phyloP scores from a whole-genome alignment of 2,329 filamentous ascomycete genomes.

The Endoconidiophora laricicola region DNA sequence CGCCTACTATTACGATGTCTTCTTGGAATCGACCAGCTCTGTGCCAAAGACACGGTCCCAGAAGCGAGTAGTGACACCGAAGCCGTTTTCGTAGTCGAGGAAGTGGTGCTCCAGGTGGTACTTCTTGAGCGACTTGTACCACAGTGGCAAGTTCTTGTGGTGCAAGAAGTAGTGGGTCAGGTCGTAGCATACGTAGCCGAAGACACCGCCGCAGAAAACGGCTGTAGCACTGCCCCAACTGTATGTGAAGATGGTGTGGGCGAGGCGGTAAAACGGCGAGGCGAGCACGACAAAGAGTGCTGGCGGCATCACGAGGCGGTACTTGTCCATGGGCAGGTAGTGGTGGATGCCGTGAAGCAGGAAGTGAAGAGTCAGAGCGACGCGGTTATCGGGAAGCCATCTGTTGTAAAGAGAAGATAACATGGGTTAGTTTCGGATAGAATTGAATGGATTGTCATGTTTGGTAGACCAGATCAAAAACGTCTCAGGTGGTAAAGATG shows the following conservation, averaged over 20 bases:
- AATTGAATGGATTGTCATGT: too few species aligned
- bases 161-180: conserved; percentile 98
- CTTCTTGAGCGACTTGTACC: conserved; percentile 89
- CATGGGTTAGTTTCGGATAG: conserved; percentile 18
- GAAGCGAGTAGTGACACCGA: conserved; percentile 89
- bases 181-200: conserved; percentile 93
- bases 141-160: conserved; percentile 76
- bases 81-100: conserved; percentile 93
- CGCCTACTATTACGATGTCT: conserved; percentile 3
- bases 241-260: conserved; percentile 65
- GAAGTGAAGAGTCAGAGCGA: conserved; percentile 77
- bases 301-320: conserved; percentile 93
- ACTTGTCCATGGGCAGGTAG: conserved; percentile 98
- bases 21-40: conserved; percentile 34
- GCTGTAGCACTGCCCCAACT: conserved; percentile 69
- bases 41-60: conserved; percentile 92
- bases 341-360: conserved; percentile 93
- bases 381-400: conserved; percentile 77
- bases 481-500: background rate
- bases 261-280: conserved; percentile 80
- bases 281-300: conserved; percentile 72
- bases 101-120: conserved; percentile 96
- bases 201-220: conserved; percentile 78
- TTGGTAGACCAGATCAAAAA: too few species aligned
- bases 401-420: conserved; percentile 25